phyloP scores from a whole-genome alignment of 371 early-diverging fungal genomes.

The Mucor plumbeus region DNA sequence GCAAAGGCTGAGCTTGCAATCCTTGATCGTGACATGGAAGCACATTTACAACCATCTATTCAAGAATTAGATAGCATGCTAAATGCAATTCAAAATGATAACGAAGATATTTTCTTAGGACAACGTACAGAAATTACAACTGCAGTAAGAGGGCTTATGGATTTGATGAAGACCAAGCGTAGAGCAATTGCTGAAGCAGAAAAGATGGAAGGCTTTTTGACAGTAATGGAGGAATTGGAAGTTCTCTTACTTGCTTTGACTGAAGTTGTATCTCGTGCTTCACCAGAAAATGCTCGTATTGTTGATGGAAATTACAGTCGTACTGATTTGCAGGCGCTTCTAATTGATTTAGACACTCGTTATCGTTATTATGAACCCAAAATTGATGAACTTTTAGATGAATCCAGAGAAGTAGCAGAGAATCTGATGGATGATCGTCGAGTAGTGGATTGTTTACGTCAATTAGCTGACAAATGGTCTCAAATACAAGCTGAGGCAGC shows the following conservation, averaged over 20 bases:
- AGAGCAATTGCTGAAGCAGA: conserved; percentile 47
- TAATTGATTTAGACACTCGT: conserved; percentile 61
- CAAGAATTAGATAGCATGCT: conserved; percentile 49
- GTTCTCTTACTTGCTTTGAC: conserved; percentile 47
- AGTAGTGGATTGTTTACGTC: conserved; percentile 49
- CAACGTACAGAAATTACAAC: conserved; percentile 53
- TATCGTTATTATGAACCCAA: conserved; percentile 62
- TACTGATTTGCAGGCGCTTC: conserved; percentile 58
- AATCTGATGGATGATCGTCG: conserved; percentile 53
- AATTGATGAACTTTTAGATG: conserved; percentile 55
- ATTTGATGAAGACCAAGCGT: conserved; percentile 47
- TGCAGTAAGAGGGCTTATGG: conserved; percentile 39
- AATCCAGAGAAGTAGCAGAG: conserved; percentile 48
- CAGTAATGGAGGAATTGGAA: conserved; percentile 54
- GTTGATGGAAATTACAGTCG: conserved; percentile 43
- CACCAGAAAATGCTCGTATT: conserved; percentile 38
- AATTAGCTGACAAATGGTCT: conserved; percentile 53
- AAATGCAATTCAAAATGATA: conserved; percentile 15
- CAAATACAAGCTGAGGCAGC: conserved; percentile 52
- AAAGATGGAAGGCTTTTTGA: conserved; percentile 51
- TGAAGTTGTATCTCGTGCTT: conserved; percentile 52
- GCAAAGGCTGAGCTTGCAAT: conserved; percentile 47
- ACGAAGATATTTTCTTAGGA: conserved; percentile 38
- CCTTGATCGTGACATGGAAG: conserved; percentile 51
- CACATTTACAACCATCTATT: conserved; percentile 42